Conservation (phyloP, 176 grass and related monocot genomes). For the Poa pratensis region DNA sequence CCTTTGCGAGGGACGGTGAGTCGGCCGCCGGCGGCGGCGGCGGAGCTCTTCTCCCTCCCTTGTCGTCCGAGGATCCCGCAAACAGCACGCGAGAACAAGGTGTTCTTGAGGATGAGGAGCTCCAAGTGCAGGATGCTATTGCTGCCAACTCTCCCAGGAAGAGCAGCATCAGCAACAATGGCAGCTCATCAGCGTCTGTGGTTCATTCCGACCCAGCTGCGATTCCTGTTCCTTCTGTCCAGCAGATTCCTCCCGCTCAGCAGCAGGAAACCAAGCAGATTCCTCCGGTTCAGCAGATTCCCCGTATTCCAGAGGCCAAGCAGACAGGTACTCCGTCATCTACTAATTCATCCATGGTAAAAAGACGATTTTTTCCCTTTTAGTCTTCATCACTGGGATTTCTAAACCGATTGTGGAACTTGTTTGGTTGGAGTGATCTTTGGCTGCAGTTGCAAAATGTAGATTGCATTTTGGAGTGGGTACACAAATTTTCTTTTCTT, state of each 20-base stretch:
- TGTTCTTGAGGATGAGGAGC: conserved; percentile 46
- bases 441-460: conserved; percentile 13
- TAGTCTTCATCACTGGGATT: neutral
- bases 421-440: neutral
- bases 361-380: neutral
- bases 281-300: conserved; percentile 28
- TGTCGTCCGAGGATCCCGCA: conserved; percentile 33
- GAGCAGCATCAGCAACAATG: conserved; percentile 19
- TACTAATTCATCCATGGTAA: neutral
- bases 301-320: conserved; percentile 26
- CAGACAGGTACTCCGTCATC: conserved; percentile 39
- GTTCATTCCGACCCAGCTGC: conserved; percentile 42
- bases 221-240: conserved; percentile 4
- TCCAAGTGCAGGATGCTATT: conserved; percentile 22
- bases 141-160: neutral
- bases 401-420: neutral
- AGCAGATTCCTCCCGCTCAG: conserved; percentile 23
- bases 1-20: conserved; percentile 28
- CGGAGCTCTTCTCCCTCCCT: conserved; percentile 31
- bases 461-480: neutral
- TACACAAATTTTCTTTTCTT: neutral
- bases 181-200: neutral
- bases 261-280: neutral
- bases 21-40: neutral
- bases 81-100: conserved; percentile 49